Evolutionary conservation across 257 asterid species (phyloP).

Genomic region (Scutellaria galericulata): DNA sequence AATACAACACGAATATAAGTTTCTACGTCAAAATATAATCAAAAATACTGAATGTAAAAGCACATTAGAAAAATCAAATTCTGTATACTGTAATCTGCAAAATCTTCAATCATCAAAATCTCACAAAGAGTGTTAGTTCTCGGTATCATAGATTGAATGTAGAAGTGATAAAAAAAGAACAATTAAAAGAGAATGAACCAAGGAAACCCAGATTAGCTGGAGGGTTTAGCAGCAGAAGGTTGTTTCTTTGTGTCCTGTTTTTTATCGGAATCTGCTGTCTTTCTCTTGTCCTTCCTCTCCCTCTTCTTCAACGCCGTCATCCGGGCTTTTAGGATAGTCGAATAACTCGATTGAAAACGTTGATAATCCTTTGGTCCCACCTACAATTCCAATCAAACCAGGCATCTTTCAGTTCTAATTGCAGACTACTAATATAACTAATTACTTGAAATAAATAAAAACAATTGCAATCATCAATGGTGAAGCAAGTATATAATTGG

Average conservation of each 20-base stretch:
- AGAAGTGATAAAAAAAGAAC: not conserved
- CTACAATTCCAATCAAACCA: slow-evolving; percentile 47
- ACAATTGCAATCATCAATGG: too few species aligned
- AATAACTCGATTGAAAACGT: slow-evolving; percentile 87
- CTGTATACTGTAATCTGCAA: slow-evolving; percentile 3
- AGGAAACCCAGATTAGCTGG: slow-evolving; percentile 33
- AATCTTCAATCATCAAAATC: slow-evolving; percentile 18
- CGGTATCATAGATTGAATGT: not conserved
- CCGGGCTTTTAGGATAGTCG: slow-evolving; percentile 82
- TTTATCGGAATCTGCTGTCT: slow-evolving; percentile 70
- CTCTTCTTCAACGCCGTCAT: slow-evolving; percentile 96
- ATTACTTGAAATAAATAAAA: not conserved
- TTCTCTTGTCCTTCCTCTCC: slow-evolving; percentile 88
- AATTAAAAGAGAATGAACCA: slow-evolving; percentile 4
- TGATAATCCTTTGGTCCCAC: slow-evolving; percentile 89
- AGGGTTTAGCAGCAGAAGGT: slow-evolving; percentile 46
- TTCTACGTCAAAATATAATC: slow-evolving; percentile 8
- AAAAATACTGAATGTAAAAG: not conserved
- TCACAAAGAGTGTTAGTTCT: slow-evolving; percentile 29
- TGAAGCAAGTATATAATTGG: not conserved
- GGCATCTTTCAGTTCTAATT: slow-evolving; percentile 13
- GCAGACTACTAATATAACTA: not conserved
- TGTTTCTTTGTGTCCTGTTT: slow-evolving; percentile 57
- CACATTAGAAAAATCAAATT: slow-evolving; percentile 5
- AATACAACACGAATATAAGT: not conserved